Conservation (phyloP, 192 early-diverging fungal genomes). For the Phycomyces nitens region DNA sequence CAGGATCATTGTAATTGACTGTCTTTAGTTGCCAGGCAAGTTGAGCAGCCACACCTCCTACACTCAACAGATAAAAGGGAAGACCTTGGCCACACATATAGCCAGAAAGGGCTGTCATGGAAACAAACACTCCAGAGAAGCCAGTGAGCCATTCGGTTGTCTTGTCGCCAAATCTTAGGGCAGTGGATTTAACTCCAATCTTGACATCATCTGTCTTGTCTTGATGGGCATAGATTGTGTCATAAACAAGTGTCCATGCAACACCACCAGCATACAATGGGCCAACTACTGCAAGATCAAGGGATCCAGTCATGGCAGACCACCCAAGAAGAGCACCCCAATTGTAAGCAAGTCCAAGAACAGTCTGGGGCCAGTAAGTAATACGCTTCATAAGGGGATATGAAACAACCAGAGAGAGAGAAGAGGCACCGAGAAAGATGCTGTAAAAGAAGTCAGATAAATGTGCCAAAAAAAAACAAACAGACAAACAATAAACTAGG, state of each 20-base stretch:
- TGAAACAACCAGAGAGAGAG: slow-evolving; percentile 67
- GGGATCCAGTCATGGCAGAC: slow-evolving; percentile 68
- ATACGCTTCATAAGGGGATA: slow-evolving; percentile 96
- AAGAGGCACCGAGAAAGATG: slow-evolving; percentile 78
- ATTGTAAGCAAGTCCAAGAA: slow-evolving; percentile 89
- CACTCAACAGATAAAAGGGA: slow-evolving; percentile 69
- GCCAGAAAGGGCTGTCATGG: slow-evolving; percentile 66
- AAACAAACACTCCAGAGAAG: slow-evolving; percentile 70
- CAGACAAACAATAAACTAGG: too few species aligned
- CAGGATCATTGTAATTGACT: slow-evolving; percentile 62
- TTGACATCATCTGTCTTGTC: slow-evolving; percentile 89
- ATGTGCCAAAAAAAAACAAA: background rate
- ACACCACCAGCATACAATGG: slow-evolving; percentile 85
- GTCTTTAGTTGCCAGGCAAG: slow-evolving; percentile 78
- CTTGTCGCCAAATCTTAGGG: slow-evolving; percentile 76
- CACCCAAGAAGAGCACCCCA: slow-evolving; percentile 91
- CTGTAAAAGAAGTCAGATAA: slow-evolving; percentile 26
- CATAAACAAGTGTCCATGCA: slow-evolving; percentile 93
- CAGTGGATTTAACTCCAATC: slow-evolving; percentile 89
- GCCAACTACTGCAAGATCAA: slow-evolving; percentile 66
- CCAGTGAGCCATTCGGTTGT: slow-evolving; percentile 63
- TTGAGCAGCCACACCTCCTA: slow-evolving; percentile 71
- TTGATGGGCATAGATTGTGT: slow-evolving; percentile 97
- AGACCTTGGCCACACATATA: slow-evolving; percentile 76
- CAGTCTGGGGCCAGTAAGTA: slow-evolving; percentile 92